phyloP scores from a whole-genome alignment of 306 rosid genomes.

The Medicago ruthenica region DNA sequence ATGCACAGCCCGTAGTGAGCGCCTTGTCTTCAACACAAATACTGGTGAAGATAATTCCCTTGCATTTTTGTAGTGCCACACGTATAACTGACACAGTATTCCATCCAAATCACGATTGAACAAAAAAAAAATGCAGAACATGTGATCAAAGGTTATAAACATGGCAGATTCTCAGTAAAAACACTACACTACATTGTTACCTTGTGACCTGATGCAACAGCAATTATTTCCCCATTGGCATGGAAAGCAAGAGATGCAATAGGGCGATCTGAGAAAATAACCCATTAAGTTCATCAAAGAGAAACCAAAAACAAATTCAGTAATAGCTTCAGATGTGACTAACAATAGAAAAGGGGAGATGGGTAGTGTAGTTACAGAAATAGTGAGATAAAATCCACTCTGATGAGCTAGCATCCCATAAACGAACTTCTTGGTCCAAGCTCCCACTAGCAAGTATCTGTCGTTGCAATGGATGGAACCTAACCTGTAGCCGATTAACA shows the following conservation, averaged over 20 bases:
- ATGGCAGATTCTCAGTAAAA: conserved; percentile 27
- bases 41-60: conserved; percentile 47
- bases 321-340: conserved; percentile 19
- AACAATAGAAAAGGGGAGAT: conserved; percentile 12
- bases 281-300: conserved; percentile 24
- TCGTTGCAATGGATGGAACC: conserved; percentile 57
- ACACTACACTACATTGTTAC: conserved; percentile 15
- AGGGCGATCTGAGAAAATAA: conserved; percentile 51
- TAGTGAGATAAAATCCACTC: conserved; percentile 48
- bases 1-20: conserved; percentile 62
- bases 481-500: conserved; percentile 54
- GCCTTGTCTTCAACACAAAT: conserved; percentile 52
- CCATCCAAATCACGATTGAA: conserved; percentile 21
- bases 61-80: conserved; percentile 53
- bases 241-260: conserved; percentile 63
- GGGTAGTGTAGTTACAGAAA: conserved; percentile 49
- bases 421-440: conserved; percentile 59
- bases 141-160: conserved; percentile 1
- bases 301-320: conserved; percentile 15
- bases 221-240: conserved; percentile 61
- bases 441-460: conserved; percentile 60
- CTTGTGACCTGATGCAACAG: conserved; percentile 64
- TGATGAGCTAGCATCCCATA: conserved; percentile 57
- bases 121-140: conserved; percentile 9
- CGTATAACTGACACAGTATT: conserved; percentile 48